Evolutionary conservation across 2,329 filamentous ascomycete species (phyloP), one percentile per base, ranked within the genome.

Genomic region (Clathrospora elynae): DNA sequence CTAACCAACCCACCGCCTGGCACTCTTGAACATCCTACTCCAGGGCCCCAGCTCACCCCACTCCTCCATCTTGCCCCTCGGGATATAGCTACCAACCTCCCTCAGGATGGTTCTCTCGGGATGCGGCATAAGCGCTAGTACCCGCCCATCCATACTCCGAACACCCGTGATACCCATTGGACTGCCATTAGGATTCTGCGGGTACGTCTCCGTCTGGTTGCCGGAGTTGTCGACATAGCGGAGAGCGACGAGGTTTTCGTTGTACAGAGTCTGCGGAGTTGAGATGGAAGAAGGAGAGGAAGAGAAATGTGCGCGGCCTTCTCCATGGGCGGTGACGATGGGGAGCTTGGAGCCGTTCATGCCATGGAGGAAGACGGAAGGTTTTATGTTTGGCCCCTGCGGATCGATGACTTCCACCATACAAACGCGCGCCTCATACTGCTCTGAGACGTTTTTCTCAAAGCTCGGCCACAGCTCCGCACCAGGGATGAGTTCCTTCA

Each of bases 71-170:
- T 74, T 71, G 9, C 81, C 80, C 46, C 82, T 76, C 6, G 89
- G 87, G 49, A 86, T 74, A 69, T 85, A 96, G 68, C 87, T 92
- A 33, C 79, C 83, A 48, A 90, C 85, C 45, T 89, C 88, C 43
- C 83, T 83, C 75, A 95, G 75, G 45, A 95, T 84, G 11, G 88
- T 95, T n/a, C 90, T 82, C 75, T 96, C 90, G 1, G 90, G 90
- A 70, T 96, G 90, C 49, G 91, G 91, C 90, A 96, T 96, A 74
- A 96, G 82, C 5, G 90, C 90, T 56, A 96, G 71, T 1, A 95
- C 88, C 43, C 88, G 80, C 9, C 90, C 90, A 64, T 95, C 86
- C 29, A 76, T 79, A 59, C 82, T 90, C 57, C 86, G 78, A 17
- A 95, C 86, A 65, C 85, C 90, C 1, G 90, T 88, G 53, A 96